Evolutionary conservation across 2,329 filamentous ascomycete genomes (phyloP).

Genomic region (Allantophomopsis lycopodina): DNA sequence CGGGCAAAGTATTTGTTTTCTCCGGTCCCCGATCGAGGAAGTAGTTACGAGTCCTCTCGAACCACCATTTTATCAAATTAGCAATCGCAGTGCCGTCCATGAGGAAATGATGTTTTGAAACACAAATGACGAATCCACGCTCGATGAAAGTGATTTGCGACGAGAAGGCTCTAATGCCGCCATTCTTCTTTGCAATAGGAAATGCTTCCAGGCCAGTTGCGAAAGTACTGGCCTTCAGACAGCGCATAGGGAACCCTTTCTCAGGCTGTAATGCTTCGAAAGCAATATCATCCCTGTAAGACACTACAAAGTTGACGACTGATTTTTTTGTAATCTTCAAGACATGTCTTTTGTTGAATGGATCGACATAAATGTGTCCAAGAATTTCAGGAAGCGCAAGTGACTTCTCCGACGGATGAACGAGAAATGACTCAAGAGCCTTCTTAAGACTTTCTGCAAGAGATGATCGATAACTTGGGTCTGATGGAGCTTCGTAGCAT

Average conservation of each 20-base stretch:
- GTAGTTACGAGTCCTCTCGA: constrained; percentile 1
- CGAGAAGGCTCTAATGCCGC: constrained; percentile 1
- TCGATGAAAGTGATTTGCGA: constrained; percentile 3
- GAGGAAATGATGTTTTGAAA: constrained; percentile 4
- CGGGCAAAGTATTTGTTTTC: neutral
- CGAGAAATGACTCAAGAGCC: constrained; percentile 2
- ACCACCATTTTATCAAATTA: constrained; percentile 3
- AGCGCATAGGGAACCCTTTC: constrained; percentile 1
- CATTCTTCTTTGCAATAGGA: neutral
- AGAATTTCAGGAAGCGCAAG: constrained; percentile 2
- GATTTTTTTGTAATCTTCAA: constrained; percentile 3
- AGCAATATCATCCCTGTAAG: neutral
- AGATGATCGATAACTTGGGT: neutral
- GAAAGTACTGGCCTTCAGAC: constrained; percentile 1
- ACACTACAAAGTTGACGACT: constrained; percentile 1
- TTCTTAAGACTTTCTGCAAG: constrained; percentile 1
- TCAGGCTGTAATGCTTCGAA: constrained; percentile 2
- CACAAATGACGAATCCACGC: constrained; percentile 3
- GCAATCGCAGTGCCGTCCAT: constrained; percentile 1
- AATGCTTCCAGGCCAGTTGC: constrained; percentile 1
- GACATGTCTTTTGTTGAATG: neutral
- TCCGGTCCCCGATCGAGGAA: neutral
- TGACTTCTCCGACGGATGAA: constrained; percentile 1
- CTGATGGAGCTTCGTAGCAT: constrained; percentile 2
- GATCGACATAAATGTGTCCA: constrained; percentile 1